Conservation (phyloP, 352 stramenopile species). For the Phytopythium chamaehyphon region DNA sequence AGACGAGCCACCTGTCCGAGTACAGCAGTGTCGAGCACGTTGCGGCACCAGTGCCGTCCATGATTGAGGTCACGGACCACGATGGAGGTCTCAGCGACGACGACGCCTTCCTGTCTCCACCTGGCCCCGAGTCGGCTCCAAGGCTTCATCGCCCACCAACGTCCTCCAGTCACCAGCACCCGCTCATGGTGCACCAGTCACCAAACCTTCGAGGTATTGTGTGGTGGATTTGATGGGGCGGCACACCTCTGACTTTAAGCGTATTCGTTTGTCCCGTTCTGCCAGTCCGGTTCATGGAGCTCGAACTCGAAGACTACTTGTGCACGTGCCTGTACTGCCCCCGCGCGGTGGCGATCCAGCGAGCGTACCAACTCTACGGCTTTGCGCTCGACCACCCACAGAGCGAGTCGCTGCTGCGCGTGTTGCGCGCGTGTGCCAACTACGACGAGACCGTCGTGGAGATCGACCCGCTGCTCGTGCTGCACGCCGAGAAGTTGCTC, state of each 20-base stretch:
- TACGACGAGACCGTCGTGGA: slow-evolving; percentile 66
- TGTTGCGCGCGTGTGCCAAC: slow-evolving; percentile 57
- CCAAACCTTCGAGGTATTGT: too few relatives aligned
- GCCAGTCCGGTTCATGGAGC: neutral
- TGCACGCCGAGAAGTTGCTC: slow-evolving; percentile 50
- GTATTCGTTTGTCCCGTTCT: neutral
- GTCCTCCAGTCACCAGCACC: slow-evolving; percentile 4
- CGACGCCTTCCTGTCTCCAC: neutral
- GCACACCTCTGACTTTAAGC: neutral
- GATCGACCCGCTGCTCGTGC: slow-evolving; percentile 31
- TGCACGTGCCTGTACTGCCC: slow-evolving; percentile 65
- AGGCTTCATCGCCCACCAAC: neutral
- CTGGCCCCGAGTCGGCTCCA: neutral
- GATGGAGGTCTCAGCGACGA: neutral
- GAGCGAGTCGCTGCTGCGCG: slow-evolving; percentile 32
- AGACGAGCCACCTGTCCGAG: too few relatives aligned
- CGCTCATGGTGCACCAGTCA: neutral
- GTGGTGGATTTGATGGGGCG: neutral
- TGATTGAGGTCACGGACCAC: too few relatives aligned
- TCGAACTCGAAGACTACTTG: slow-evolving; percentile 46
- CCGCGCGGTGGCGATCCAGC: slow-evolving; percentile 39
- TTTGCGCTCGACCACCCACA: slow-evolving; percentile 29
- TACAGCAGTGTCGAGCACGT: neutral
- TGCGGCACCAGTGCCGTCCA: too few relatives aligned
- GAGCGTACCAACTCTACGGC: slow-evolving; percentile 35